Evolutionary conservation across 1,284 basidiomycete genomes (phyloP).

Genomic region (Spongiforma sp.): DNA sequence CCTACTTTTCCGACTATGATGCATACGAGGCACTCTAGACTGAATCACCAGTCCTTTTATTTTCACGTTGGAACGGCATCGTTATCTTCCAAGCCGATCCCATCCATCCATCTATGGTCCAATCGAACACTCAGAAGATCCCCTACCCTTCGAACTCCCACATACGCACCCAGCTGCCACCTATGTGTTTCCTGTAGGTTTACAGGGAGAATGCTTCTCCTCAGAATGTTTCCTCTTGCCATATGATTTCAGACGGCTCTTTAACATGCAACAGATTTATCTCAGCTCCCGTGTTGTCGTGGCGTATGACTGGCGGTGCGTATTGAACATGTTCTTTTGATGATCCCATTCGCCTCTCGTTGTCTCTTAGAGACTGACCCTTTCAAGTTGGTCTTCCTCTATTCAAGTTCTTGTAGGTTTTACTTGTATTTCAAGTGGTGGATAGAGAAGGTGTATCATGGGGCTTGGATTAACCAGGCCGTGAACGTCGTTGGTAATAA

Average conservation of each 20-base stretch:
- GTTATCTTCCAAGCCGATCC: constrained; percentile 54
- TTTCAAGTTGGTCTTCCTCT: not conserved
- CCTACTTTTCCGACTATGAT: constrained; percentile 52
- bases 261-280: constrained; percentile 39
- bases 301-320: constrained; percentile 25
- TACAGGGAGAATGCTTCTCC: constrained; percentile 50
- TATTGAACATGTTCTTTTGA: too few relatives aligned
- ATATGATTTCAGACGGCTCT: constrained; percentile 58
- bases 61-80: constrained; percentile 67
- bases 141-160: constrained; percentile 22
- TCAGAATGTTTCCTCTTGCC: constrained; percentile 61
- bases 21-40: constrained; percentile 39
- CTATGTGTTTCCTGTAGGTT: constrained; percentile 50
- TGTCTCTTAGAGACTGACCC: too few relatives aligned
- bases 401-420: constrained; percentile 30
- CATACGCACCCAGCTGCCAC: constrained; percentile 22
- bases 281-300: constrained; percentile 31
- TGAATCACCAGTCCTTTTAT: constrained; percentile 52
- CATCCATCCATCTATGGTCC: constrained; percentile 39
- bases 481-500: constrained; percentile 43
- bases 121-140: constrained; percentile 33
- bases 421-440: constrained; percentile 57
- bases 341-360: not conserved
- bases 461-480: constrained; percentile 43
- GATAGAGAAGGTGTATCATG: constrained; percentile 44